Base-by-base conservation (phyloP, 2,329 filamentous ascomycete genomes). In the Aspergillus pseudoglaucus region DNA sequence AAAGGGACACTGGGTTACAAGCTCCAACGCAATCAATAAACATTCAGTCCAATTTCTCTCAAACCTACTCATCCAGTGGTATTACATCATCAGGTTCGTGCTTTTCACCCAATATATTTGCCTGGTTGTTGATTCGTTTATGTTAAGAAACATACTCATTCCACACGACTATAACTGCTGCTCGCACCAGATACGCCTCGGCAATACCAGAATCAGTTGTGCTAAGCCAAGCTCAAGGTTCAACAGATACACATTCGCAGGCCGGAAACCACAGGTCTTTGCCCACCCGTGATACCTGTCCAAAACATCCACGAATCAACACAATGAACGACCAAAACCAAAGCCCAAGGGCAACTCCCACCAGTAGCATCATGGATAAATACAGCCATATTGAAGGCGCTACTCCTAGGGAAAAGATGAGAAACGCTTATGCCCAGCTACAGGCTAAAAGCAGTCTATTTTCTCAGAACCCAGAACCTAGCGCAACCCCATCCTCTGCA, bases 401-500 rank as follows among this genome's bases (percentile, higher is more conserved):
- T 3, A 65, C 60, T 4, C 59, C 59, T 5, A 51, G 55, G 15
- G 66, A 68, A 47, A 67, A 62, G 43, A 52, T 68, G 42, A 55
- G 46, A 42, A 66, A 62, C 45, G 52, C 59, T 10, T 59, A 64
- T 49, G 63, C 59, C 17, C 55, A 59, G 32, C 48, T 65, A 27
- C 54, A 53, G n/a, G 59, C 60, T 22, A 59, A 53, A 43, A 44
- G 45, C n/a, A 30, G 53, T 22, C 46, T 35, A 7, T 42, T 57
- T 20, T 45, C 54, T 18, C 57, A 58, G 44, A 53, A 47, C 38
- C 49, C 49, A n/a, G 59, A 58, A 41, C 47, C 54, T n/a, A 67
- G 65, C 22, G 60, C 51, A n/a, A 71, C 68, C 5, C 67, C 69
- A n/a, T 71, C 69, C n/a, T 71, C 68, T 25, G 59, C 63, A 3